Evolutionary conservation across 257 asterid genomes (phyloP), one percentile per base, ranked within the genome.

Genomic region (Euphrasia confusa): DNA sequence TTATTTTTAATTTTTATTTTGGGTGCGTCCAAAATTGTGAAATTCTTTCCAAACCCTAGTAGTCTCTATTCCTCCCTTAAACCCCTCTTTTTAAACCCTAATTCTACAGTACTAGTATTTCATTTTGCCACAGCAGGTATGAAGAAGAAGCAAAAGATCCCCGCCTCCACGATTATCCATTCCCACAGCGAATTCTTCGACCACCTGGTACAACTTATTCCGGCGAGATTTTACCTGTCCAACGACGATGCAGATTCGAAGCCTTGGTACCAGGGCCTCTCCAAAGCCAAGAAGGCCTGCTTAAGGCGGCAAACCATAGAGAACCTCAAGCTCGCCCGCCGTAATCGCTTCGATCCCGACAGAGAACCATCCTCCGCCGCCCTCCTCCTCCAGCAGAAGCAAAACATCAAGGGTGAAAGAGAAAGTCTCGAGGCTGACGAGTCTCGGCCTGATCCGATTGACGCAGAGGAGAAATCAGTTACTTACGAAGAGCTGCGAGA

Each of bases 291-390:
- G 52, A 92, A 81, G 77, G 95, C 94, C 18, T 84, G 90, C 7
- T 27, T 78, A 2, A 89, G 80, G 72, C 81, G 76, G 3, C 89
- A 92, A 56, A 63, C 97, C 7, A 80, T 56, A 13, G 63, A 74
- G 52, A 83, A 91, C 48, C 68, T 83, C 15, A 88, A 84, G 77
- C 72, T 78, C 54, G 83, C 95, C 17, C 90, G 93, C 60, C 88
- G 96, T 54, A 44, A 85, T 12, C 95, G 96, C 63, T 94, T 83
- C 69, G 94, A 90, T 73, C 96, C 95, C 4, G 95, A 84, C 7
- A 71, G 66, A 54, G 81, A 85, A 18, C 64, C 85, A 5, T 71
- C 83, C 1, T 72, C 88, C 61, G 61, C 89, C 58, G 82, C 78
- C 49, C 72, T 78, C 24, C 8, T 30, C 33, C 33, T 33, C 39